Conservation (phyloP, 2,329 filamentous ascomycete species). For the Pleomassaria siparia region DNA sequence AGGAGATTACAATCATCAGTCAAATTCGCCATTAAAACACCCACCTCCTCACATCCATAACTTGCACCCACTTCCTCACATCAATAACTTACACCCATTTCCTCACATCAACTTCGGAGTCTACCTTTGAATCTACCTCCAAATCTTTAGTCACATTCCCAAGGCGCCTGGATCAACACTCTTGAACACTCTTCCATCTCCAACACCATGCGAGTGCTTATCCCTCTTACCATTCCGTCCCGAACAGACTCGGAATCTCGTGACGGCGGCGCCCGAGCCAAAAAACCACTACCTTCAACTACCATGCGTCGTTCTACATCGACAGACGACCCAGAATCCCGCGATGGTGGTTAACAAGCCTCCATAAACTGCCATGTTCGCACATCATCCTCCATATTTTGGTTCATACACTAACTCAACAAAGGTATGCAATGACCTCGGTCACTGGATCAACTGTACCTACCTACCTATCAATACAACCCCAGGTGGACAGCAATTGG, state of each 20-base stretch:
- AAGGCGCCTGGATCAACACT: too few species aligned
- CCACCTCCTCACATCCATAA: constrained; percentile 17
- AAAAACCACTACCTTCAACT: constrained; percentile 3
- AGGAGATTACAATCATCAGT: constrained; percentile 7
- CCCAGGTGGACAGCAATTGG: too few species aligned
- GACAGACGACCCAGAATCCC: constrained; percentile 21
- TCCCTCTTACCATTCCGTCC: constrained; percentile 12
- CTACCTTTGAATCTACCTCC: too few species aligned
- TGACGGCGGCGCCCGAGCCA: constrained; percentile 33
- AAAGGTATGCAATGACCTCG: too few species aligned
- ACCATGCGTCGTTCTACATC: constrained; percentile 2
- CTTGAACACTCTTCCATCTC: too few species aligned
- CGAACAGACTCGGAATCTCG: constrained; percentile 28
- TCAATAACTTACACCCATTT: constrained; percentile 15
- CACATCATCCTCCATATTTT: too few species aligned
- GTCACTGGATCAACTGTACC: background rate
- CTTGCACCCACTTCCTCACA: constrained; percentile 12
- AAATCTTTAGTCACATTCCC: too few species aligned
- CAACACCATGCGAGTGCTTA: constrained; percentile 21
- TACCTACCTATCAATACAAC: background rate
- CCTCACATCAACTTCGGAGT: constrained; percentile 14
- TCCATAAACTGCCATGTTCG: background rate
- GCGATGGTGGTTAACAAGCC: constrained; percentile 33
- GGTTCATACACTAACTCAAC: too few species aligned
- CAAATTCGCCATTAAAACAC: background rate